These are phyloP conservation scores for Pholiota microspora DNA, from an alignment of 768 basidiomycete genomes.

Conservation along the genomic window DNA sequence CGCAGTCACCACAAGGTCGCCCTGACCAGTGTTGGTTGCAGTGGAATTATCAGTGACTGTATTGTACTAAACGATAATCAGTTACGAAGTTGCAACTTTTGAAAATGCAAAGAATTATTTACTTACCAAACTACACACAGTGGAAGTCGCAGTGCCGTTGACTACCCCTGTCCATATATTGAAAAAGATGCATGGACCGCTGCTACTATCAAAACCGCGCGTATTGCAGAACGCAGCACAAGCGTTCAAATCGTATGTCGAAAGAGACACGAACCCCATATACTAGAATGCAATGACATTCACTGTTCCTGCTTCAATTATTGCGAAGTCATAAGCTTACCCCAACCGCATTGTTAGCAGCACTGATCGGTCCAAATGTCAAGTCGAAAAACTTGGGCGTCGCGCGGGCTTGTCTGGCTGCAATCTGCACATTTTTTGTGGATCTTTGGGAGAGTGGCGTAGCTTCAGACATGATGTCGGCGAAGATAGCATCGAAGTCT, in stretches of 20 bases:
- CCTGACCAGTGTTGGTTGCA: slow-evolving; percentile 16
- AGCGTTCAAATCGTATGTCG: background rate
- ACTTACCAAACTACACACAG: slow-evolving; percentile 3
- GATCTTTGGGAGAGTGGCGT: background rate
- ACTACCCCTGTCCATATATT: slow-evolving; percentile 6
- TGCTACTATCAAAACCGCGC: background rate
- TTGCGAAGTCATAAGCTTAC: background rate
- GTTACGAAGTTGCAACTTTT: background rate
- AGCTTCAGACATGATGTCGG: background rate
- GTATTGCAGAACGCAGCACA: slow-evolving; percentile 1
- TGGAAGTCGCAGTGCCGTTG: background rate
- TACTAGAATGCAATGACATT: too few species aligned
- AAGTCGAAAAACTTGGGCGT: background rate
- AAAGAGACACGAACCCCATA: background rate
- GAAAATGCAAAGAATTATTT: background rate
- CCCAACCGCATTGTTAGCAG: background rate
- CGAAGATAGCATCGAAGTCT: background rate
- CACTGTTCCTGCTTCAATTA: too few species aligned
- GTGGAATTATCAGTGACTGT: slow-evolving; percentile 8
- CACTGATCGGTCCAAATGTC: background rate
- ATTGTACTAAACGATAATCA: background rate
- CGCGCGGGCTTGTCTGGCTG: background rate
- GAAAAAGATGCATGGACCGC: slow-evolving; percentile 5
- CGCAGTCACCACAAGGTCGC: slow-evolving; percentile 3
- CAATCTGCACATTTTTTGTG: background rate